These are phyloP conservation scores for Cutaneotrichosporon sp. DNA, from an alignment of 1,284 basidiomycete species.

Conservation along the genomic window DNA sequence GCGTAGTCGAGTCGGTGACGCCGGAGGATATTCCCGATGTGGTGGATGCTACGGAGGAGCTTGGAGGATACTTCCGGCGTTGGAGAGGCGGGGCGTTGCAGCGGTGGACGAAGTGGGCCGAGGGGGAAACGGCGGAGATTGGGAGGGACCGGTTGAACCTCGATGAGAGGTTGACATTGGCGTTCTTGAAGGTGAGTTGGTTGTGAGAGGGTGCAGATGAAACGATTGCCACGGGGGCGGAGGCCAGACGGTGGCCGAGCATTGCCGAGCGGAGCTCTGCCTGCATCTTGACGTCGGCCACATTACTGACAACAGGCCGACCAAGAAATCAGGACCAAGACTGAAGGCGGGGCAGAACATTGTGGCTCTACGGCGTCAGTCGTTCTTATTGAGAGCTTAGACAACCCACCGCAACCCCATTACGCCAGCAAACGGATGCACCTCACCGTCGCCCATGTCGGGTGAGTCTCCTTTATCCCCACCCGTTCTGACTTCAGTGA, in stretches of 20 bases:
- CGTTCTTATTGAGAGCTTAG: conserved; percentile 77
- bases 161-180: conserved; percentile 74
- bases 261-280: too few relatives aligned
- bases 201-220: too few relatives aligned
- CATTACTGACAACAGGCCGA: too few relatives aligned
- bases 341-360: conserved; percentile 52
- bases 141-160: conserved; percentile 58
- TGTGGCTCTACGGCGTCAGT: conserved; percentile 85
- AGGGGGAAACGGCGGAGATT: conserved; percentile 1
- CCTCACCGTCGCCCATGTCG: conserved; percentile 86
- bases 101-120: conserved; percentile 30
- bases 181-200: conserved; percentile 77
- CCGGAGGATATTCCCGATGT: conserved; percentile 66
- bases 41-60: conserved; percentile 67
- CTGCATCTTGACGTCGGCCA: too few relatives aligned
- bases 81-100: conserved; percentile 70
- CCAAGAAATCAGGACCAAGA: conserved; percentile 57
- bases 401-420: conserved; percentile 69
- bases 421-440: conserved; percentile 65
- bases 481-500: conserved; percentile 56
- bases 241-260: too few relatives aligned
- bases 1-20: conserved; percentile 68
- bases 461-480: conserved; percentile 53
- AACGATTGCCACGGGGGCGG: too few relatives aligned
- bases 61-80: conserved; percentile 75